phyloP scores from a whole-genome alignment of 2,329 filamentous ascomycete species.

The Zasmidium cellare region DNA sequence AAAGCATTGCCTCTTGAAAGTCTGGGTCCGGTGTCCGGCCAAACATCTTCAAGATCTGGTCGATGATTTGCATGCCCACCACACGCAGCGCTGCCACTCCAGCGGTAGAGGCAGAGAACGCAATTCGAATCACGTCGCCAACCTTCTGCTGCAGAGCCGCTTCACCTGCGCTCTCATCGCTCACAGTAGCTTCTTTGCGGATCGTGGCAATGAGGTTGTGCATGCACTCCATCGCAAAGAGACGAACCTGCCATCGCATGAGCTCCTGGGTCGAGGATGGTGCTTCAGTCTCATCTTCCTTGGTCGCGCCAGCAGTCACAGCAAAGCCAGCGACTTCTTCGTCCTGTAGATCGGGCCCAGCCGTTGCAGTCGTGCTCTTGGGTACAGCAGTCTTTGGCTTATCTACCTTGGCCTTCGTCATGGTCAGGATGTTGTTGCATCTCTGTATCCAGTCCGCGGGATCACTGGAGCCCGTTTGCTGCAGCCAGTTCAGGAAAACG shows the following conservation, averaged over 20 bases:
- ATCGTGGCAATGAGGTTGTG: constrained; percentile 79
- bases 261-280: constrained; percentile 69
- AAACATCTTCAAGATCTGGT: constrained; percentile 92
- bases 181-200: constrained; percentile 73
- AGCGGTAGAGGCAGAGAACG: constrained; percentile 94
- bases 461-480: constrained; percentile 79
- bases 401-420: constrained; percentile 70
- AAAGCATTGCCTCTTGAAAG: constrained; percentile 91
- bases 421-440: constrained; percentile 84
- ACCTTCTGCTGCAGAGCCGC: constrained; percentile 77
- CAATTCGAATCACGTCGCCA: constrained; percentile 92
- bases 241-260: constrained; percentile 90
- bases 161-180: constrained; percentile 77
- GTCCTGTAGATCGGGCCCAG: constrained; percentile 79
- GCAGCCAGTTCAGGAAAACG: constrained; percentile 89
- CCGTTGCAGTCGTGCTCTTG: constrained; percentile 44
- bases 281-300: constrained; percentile 42
- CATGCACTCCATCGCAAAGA: constrained; percentile 88
- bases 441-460: constrained; percentile 84
- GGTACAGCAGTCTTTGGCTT: constrained; percentile 44
- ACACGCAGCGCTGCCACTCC: constrained; percentile 87
- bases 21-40: constrained; percentile 94
- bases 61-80: constrained; percentile 90
- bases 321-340: constrained; percentile 97
- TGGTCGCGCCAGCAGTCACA: constrained; percentile 62